phyloP scores from a whole-genome alignment of 169 alveolate genomes.

The Plasmodium malariae region DNA sequence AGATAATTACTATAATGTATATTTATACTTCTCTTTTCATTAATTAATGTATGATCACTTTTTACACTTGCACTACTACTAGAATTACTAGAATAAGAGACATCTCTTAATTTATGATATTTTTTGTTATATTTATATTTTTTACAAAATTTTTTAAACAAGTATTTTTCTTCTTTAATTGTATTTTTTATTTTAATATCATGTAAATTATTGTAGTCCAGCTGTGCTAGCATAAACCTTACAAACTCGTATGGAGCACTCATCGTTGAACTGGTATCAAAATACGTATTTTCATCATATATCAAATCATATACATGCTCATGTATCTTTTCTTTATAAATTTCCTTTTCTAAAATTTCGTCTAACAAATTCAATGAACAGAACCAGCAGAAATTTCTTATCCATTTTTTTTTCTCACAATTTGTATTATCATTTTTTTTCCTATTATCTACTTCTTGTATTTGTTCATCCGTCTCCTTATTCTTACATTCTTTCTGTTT shows the following conservation, averaged over 20 bases:
- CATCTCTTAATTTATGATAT: neutral
- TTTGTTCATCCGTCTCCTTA: neutral
- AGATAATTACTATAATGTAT: constrained; percentile 23
- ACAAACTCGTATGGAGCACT: constrained; percentile 74
- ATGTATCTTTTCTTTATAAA: constrained; percentile 61
- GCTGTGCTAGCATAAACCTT: constrained; percentile 47
- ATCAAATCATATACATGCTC: constrained; percentile 56
- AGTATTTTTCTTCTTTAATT: constrained; percentile 65
- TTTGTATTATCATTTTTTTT: neutral
- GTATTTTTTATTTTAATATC: constrained; percentile 57
- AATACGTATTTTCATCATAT: constrained; percentile 58
- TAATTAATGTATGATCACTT: constrained; percentile 20
- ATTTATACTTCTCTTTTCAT: neutral
- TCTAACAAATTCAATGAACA: constrained; percentile 66
- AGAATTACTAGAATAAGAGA: constrained; percentile 6
- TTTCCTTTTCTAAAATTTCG: constrained; percentile 69
- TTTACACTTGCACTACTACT: constrained; percentile 21
- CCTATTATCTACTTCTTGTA: neutral
- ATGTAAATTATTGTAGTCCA: constrained; percentile 20
- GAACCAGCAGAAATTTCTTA: constrained; percentile 57
- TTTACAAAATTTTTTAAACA: constrained; percentile 41
- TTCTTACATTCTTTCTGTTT: constrained; percentile 9
- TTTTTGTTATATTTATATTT: neutral
- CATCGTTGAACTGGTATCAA: constrained; percentile 70
- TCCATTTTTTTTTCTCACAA: constrained; percentile 49